Percentiles rank a stretch among this genome's conserved stretches.
phyloP scores from a whole-genome alignment of 2,329 filamentous ascomycete species.

The Anthostomella pinea region DNA sequence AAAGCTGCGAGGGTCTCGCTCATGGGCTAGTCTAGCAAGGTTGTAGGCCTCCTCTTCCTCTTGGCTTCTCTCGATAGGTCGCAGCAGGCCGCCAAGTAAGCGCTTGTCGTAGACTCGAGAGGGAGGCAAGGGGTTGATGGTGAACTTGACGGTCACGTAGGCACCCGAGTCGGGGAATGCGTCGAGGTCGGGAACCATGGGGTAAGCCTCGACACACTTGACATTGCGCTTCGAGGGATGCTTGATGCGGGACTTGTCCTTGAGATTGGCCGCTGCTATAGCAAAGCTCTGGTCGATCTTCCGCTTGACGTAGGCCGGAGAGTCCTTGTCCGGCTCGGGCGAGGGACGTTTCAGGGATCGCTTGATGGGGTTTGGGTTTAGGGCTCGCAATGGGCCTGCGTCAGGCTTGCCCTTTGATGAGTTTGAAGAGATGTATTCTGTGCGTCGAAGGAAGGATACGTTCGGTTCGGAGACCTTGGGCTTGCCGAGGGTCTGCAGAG shows the following conservation, averaged over 20 bases:
- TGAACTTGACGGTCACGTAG: slow-evolving; percentile 68
- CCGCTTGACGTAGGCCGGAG: slow-evolving; percentile 63
- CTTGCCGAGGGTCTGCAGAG: slow-evolving; percentile 81
- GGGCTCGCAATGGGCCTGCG: slow-evolving; percentile 51
- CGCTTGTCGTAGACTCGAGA: slow-evolving; percentile 56
- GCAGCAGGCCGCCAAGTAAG: slow-evolving; percentile 59
- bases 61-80: slow-evolving; percentile 54
- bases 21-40: slow-evolving; percentile 50
- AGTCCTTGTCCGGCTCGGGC: slow-evolving; percentile 58
- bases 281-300: slow-evolving; percentile 65
- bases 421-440: slow-evolving; percentile 82
- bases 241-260: slow-evolving; percentile 51
- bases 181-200: slow-evolving; percentile 63
- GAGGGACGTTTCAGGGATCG: slow-evolving; percentile 49
- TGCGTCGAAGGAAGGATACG: slow-evolving; percentile 91
- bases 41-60: slow-evolving; percentile 53
- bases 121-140: slow-evolving; percentile 59
- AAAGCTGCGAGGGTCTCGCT: slow-evolving; percentile 54
- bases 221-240: slow-evolving; percentile 59
- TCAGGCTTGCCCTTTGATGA: slow-evolving; percentile 48
- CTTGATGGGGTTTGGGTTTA: slow-evolving; percentile 41
- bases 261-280: slow-evolving; percentile 50
- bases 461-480: slow-evolving; percentile 71
- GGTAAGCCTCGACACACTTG: slow-evolving; percentile 57
- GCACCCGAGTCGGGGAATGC: slow-evolving; percentile 69